These are phyloP conservation scores for Oenanthe javanica DNA, from an alignment of 140 eudicot species.

Conservation along the genomic window DNA sequence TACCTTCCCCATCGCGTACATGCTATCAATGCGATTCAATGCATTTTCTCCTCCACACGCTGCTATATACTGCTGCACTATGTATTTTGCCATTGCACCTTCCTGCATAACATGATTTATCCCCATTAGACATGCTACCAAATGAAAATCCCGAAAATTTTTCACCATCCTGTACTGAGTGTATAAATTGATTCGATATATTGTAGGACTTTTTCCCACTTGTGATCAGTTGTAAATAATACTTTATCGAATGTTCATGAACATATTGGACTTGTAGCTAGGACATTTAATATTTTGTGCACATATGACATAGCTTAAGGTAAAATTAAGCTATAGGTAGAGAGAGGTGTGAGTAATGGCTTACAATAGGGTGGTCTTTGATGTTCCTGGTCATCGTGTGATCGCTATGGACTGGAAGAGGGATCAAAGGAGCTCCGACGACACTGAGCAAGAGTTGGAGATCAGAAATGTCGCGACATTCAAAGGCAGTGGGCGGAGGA, in stretches of 20 bases:
- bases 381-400: slow-evolving; percentile 25
- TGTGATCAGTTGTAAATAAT: too few species aligned
- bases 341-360: slow-evolving; percentile 12
- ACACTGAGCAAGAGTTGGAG: slow-evolving; percentile 82
- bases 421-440: slow-evolving; percentile 91
- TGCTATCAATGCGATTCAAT: slow-evolving; percentile 53
- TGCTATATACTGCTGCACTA: slow-evolving; percentile 87
- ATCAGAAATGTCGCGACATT: slow-evolving; percentile 41
- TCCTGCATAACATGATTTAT: slow-evolving; percentile 39
- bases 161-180: too few species aligned
- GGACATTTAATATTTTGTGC: too few species aligned
- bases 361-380: slow-evolving; percentile 73
- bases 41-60: slow-evolving; percentile 86
- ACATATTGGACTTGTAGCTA: too few species aligned
- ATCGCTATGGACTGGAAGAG: slow-evolving; percentile 44
- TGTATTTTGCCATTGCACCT: slow-evolving; percentile 91
- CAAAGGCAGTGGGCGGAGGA: slow-evolving; percentile 25
- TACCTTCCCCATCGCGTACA: slow-evolving; percentile 92
- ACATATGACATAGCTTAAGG: too few species aligned
- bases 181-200: not conserved
- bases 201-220: too few species aligned
- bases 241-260: not conserved
- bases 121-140: not conserved
- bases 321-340: too few species aligned
- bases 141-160: not conserved